phyloP scores from a whole-genome alignment of 805 yeast genomes.

The Priceomyces medius region DNA sequence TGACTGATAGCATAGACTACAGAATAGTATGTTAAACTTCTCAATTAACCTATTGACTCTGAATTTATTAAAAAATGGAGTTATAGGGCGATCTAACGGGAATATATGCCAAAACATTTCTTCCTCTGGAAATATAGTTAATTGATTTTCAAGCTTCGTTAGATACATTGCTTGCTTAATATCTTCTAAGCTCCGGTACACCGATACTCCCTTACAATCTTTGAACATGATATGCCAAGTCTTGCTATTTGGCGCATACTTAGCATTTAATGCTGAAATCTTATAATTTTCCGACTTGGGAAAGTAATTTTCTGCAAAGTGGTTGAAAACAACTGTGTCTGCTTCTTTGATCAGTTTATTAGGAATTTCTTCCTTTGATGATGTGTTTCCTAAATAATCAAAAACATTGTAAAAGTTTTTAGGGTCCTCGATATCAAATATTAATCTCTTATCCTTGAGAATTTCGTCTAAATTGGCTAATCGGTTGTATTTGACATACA shows the following conservation, averaged over 20 bases:
- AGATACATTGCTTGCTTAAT: slow-evolving; percentile 23
- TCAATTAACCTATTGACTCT: slow-evolving; percentile 48
- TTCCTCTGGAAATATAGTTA: slow-evolving; percentile 19
- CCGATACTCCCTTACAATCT: slow-evolving; percentile 10
- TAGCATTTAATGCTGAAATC: slow-evolving; percentile 29
- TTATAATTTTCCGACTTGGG: background rate
- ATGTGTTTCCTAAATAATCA: slow-evolving; percentile 37
- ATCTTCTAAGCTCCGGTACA: slow-evolving; percentile 16
- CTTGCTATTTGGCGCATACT: slow-evolving; percentile 26
- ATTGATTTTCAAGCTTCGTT: slow-evolving; percentile 21
- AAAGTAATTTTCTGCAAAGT: slow-evolving; percentile 19
- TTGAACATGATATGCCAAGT: slow-evolving; percentile 35
- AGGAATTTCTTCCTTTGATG: slow-evolving; percentile 22
- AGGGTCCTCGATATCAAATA: slow-evolving; percentile 34
- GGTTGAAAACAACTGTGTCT: slow-evolving; percentile 19
- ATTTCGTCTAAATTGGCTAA: slow-evolving; percentile 55
- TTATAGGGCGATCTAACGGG: slow-evolving; percentile 23
- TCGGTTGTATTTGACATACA: slow-evolving; percentile 68
- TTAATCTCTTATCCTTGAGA: slow-evolving; percentile 47
- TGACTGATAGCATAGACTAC: slow-evolving; percentile 32
- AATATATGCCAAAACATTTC: slow-evolving; percentile 24
- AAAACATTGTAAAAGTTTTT: slow-evolving; percentile 34
- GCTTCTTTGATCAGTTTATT: slow-evolving; percentile 21
- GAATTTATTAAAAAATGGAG: slow-evolving; percentile 41
- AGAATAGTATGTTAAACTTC: slow-evolving; percentile 48